Evolutionary conservation across 495 filamentous ascomycete genomes (phyloP), one percentile per base, ranked within the genome.

Genomic region (Podospora pseudoanserina): DNA sequence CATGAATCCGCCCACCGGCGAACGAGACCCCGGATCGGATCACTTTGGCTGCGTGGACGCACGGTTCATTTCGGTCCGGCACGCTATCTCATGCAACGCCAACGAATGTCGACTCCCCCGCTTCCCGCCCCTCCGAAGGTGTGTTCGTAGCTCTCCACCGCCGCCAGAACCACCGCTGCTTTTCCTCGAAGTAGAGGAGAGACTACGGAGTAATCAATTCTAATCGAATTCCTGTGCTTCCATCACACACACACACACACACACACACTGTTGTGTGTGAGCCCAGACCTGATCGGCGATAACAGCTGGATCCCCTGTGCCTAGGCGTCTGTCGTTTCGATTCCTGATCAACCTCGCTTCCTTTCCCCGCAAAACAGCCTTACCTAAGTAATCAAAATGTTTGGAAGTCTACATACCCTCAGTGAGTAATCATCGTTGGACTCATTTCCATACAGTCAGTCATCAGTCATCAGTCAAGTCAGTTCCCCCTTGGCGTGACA

Each of bases 321-420:
- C 39, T 49, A 11, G 7, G 39, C 39, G 39, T 49, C 39, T 2
- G 39, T 49, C 39, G 39, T 49, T 49, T 49, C 39, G 39, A 49
- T 13, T 49, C 9, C 39, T 49, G 39, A 11, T 49, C 39, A 49
- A 49, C 39, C 9, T 49, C 39, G 39, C 39, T 49, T 49, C 39
- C 39, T 49, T 49, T 2, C 39, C 39, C 39, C 39, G 39, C 39
- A 49, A 49, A 49, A 18, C 39, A 49, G 6, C 7, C 39, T 49
- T 49, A 49, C 39, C 7, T 49, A 49, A 49, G 39, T 49, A 28
- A 59, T 13, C 61, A 74, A 26, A 34, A 80, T 80, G 78, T 78
- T 80, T 68, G 71, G 75, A 15, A 76, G 69, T 63, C 68, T 80
- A 56, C 63, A 73, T 19, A 72, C 71, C 66, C 70, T 80, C 56